Evolutionary conservation across 768 basidiomycete genomes (phyloP).

Genomic region (Boletus sp.): DNA sequence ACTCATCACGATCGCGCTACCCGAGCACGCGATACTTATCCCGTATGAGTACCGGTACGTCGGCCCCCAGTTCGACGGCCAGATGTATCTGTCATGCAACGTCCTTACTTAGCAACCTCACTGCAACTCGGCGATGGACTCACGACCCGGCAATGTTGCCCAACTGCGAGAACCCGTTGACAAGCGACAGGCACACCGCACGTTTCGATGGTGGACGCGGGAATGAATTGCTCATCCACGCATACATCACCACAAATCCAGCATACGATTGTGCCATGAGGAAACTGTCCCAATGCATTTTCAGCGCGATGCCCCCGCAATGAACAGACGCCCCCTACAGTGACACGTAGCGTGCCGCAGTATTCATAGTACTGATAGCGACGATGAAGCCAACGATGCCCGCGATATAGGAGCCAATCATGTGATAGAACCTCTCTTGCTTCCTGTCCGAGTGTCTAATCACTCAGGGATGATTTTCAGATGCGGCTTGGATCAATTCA

Average conservation of each 20-base stretch:
- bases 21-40: constrained; percentile 63
- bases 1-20: constrained; percentile 48
- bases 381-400: constrained; percentile 71
- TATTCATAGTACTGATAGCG: constrained; percentile 61
- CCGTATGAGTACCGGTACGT: constrained; percentile 68
- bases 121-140: constrained; percentile 27
- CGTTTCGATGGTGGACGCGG: constrained; percentile 81
- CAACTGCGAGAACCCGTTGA: constrained; percentile 78
- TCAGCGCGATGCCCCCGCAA: constrained; percentile 5
- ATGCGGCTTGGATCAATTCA: background rate
- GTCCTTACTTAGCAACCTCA: background rate
- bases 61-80: constrained; percentile 68
- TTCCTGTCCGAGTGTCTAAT: constrained; percentile 64
- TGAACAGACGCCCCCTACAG: constrained; percentile 40
- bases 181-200: constrained; percentile 74
- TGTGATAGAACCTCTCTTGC: constrained; percentile 73
- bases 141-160: constrained; percentile 85
- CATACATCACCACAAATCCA: constrained; percentile 61
- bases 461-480: background rate
- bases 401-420: constrained; percentile 45
- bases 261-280: constrained; percentile 73
- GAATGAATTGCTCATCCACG: constrained; percentile 56
- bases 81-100: constrained; percentile 48
- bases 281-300: constrained; percentile 44
- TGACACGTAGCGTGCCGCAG: constrained; percentile 59